Base-by-base conservation (phyloP, 805 yeast species). In the Teunomyces tritomae region DNA sequence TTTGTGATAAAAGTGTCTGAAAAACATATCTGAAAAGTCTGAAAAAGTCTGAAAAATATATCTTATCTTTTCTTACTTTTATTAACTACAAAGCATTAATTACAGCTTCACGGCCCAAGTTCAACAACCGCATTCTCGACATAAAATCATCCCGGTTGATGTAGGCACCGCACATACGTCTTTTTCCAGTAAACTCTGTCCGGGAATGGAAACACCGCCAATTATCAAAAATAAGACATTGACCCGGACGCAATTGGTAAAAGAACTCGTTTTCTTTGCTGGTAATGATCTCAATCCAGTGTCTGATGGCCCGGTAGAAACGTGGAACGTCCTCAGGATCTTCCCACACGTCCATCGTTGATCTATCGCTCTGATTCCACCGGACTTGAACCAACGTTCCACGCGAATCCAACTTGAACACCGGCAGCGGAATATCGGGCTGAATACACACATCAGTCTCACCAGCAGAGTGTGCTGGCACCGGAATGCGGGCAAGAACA, bases 391-490 rank as follows among this genome's bases (percentile, higher is more conserved):
- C 62, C 52, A 84, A 68, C 28, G 80, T 69, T 2, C 83, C 84
- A 3, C 72, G 56, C 7, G 62, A 59, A 53, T 78, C 79, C 48
- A 80, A 74, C 57, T 78, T 80, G 62, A 85, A 76, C 3, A 84
- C 72, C 4, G 88, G 87, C 55, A 75, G 78, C 3, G 82, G 70
- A 16, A 68, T 59, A 39, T 75, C 77, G 2, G 87, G 84, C 56
- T 78, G 83, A 43, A 83, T 80, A 54, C 85, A 76, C 10, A 76
- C 84, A 56, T 66, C 71, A 39, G 77, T 83, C 57, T 84, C 89
- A 20, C 90, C 90, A 5, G 88, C 85, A n/a, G 85, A 78, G 57
- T 84, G 89, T 17, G 87, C 86, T n/a, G 84, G 83, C 14, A 85
- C 66, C 4, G 80, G 78, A 16, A 76, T 65, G 13, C 61, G 62